Evolutionary conservation across 108 stramenopile genomes (phyloP).

Genomic region (Nannochloropsis salina): DNA sequence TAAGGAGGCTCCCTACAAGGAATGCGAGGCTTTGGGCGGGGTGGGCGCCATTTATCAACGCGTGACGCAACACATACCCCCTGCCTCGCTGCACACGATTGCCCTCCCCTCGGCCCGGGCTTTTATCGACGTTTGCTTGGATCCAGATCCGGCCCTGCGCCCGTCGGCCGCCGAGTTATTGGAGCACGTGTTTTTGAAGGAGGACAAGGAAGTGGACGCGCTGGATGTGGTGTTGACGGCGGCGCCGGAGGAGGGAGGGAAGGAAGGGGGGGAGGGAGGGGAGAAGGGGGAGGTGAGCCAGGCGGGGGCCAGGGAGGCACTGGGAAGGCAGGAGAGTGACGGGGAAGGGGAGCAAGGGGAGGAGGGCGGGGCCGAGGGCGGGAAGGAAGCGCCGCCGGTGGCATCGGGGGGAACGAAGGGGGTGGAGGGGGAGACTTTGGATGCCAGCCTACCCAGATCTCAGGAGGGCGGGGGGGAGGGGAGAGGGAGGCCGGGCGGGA

Average conservation of each 20-base stretch:
- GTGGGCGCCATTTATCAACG: conserved; percentile 79
- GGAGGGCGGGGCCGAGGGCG: background rate
- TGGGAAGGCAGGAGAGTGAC: background rate
- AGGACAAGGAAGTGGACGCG: conserved; percentile 37
- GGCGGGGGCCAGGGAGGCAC: background rate
- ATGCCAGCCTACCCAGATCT: background rate
- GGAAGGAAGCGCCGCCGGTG: too few species aligned
- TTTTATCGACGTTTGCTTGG: conserved; percentile 79
- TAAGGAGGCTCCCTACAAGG: conserved; percentile 85
- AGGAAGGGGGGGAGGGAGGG: background rate
- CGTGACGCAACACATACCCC: conserved; percentile 76
- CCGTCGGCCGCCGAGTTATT: conserved; percentile 43
- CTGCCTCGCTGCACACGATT: conserved; percentile 67
- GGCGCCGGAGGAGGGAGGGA: background rate
- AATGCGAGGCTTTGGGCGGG: conserved; percentile 62
- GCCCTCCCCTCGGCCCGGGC: conserved; percentile 66
- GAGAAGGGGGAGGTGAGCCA: background rate
- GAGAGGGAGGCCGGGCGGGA: background rate
- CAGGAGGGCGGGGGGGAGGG: background rate
- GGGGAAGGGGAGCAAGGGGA: background rate
- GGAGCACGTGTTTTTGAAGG: conserved; percentile 34
- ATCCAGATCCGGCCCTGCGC: conserved; percentile 58
- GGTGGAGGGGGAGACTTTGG: background rate
- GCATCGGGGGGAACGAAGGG: too few species aligned
- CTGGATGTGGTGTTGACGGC: background rate